phyloP scores from a whole-genome alignment of 371 early-diverging fungal genomes.

The Lichtheimia ramosa region DNA sequence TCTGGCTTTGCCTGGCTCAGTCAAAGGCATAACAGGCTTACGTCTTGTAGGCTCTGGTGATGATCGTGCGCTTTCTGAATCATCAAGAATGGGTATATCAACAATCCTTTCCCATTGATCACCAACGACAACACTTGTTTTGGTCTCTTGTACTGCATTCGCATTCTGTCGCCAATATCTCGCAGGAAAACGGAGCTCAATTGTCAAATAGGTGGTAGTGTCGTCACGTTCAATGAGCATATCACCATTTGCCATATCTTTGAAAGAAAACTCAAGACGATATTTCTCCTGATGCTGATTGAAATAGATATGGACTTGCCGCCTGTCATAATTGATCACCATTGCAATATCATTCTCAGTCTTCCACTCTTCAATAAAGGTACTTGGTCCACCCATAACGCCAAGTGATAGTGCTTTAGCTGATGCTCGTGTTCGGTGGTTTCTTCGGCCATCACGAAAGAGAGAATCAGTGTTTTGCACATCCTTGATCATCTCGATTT shows the following conservation, averaged over 20 bases:
- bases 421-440: neutral
- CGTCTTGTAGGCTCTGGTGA: neutral
- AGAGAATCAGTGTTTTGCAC: neutral
- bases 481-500: constrained; percentile 9
- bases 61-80: neutral
- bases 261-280: constrained; percentile 33
- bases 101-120: constrained; percentile 30
- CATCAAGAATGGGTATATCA: constrained; percentile 17
- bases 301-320: constrained; percentile 30
- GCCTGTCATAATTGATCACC: constrained; percentile 21
- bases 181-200: constrained; percentile 31
- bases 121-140: neutral
- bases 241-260: constrained; percentile 20
- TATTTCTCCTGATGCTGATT: constrained; percentile 23
- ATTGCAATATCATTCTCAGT: constrained; percentile 9
- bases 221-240: constrained; percentile 27
- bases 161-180: constrained; percentile 25
- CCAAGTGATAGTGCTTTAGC: constrained; percentile 13
- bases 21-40: constrained; percentile 18
- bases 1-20: constrained; percentile 11
- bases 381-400: constrained; percentile 12
- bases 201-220: constrained; percentile 20
- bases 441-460: neutral
- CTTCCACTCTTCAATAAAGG: constrained; percentile 21
- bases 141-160: neutral